Evolutionary conservation across 495 filamentous ascomycete genomes (phyloP), one percentile per base, ranked within the genome.

Genomic region (Penicillium tannophilum): DNA sequence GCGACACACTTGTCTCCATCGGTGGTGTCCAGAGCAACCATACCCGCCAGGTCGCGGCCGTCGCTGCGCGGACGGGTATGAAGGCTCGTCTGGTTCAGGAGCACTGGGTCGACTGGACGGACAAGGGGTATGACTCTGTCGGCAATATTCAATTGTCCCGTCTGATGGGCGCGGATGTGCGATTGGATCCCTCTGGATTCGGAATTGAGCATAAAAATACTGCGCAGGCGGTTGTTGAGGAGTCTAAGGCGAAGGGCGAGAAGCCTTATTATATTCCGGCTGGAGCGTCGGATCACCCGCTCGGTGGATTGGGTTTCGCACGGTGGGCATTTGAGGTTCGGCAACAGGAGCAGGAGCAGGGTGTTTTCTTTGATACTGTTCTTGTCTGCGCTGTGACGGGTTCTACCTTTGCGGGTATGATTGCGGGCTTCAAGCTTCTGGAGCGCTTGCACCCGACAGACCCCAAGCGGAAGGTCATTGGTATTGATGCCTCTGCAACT

Each of bases 1-100:
- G 72, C 63, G 78, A 81, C 56, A 86, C 81, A 3, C 76, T 89
- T 12, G 78, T 88, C 54, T 81, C 76, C 49, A 84, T 86, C 63
- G 86, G 86, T 46, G 86, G 86, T 41, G 74, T 88, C 11, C 86
- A 88, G 62, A 84, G 79, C 26, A 89, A 88, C 75, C 85, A 88
- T 67, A 88, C 84, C 8, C 79, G 86, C 0, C 79, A 83, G 56
- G 85, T 87, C 0, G 84, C 85, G 3, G 86, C 83, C 0, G 82
- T 81, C 0, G 84, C 82, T 5, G 74, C 79, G 12, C 71, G 75
- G 20, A 60, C 79, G 0, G 84, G 84, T 0, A 70, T 88, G 1
- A 76, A 82, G 19, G 79, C 75, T 12, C 73, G 77, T 12, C 77
- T 86, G 1, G 76, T 87, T 1, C 84, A 88, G 67, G 85, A 87